Evolutionary conservation across 2,329 filamentous ascomycete species (phyloP).

Genomic region (Cercospora citrullina): DNA sequence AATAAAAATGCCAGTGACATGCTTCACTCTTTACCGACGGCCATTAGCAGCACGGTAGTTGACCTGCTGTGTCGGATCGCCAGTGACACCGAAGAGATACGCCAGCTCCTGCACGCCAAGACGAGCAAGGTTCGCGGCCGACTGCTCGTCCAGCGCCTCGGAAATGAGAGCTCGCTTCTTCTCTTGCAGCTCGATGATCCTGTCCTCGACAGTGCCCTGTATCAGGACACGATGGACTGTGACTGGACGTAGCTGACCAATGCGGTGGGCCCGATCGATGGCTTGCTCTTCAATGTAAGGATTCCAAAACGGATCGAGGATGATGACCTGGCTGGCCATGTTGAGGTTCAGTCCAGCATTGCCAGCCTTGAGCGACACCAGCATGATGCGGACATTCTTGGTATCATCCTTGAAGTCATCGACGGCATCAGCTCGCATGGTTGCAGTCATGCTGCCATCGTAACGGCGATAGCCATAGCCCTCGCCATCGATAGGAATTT

Average conservation of each 20-base stretch:
- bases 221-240: conserved; percentile 79
- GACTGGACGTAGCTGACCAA: conserved; percentile 74
- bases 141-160: conserved; percentile 75
- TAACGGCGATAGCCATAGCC: conserved; percentile 66
- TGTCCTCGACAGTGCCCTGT: conserved; percentile 78
- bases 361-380: conserved; percentile 76
- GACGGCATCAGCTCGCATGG: conserved; percentile 66
- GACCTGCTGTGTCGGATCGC: conserved; percentile 29
- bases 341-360: conserved; percentile 86
- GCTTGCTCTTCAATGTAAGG: conserved; percentile 91
- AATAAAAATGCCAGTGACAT: neutral
- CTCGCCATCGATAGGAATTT: conserved; percentile 66
- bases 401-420: conserved; percentile 64
- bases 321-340: conserved; percentile 79
- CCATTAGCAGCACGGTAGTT: conserved; percentile 21
- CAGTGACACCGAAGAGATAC: conserved; percentile 62
- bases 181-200: conserved; percentile 77
- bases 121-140: conserved; percentile 64
- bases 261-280: conserved; percentile 83
- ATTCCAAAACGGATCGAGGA: conserved; percentile 94
- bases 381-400: conserved; percentile 63
- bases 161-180: conserved; percentile 76
- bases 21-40: neutral
- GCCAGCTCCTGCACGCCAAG: conserved; percentile 67
- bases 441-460: conserved; percentile 71